Percentiles rank a stretch among this genome's conserved stretches.
These are phyloP conservation scores for Mediolabrus comicus DNA, from an alignment of 108 stramenopile genomes.

Conservation along the genomic window DNA sequence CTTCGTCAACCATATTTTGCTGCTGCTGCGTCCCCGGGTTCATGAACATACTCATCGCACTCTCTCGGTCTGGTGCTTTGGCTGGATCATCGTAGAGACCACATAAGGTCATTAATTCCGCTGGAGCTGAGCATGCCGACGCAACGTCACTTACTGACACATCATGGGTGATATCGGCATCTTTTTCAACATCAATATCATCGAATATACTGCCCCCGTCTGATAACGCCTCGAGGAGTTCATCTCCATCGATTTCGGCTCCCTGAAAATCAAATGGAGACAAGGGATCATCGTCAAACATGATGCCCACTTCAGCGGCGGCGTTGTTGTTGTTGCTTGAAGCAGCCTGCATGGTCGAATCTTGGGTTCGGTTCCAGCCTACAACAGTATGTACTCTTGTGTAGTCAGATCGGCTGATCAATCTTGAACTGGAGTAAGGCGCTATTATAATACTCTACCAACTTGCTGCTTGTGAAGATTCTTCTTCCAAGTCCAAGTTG, in stretches of 20 bases:
- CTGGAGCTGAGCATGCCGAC: not conserved
- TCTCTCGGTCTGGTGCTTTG: not conserved
- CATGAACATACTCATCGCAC: not conserved
- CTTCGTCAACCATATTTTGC: not conserved
- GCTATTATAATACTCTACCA: too few species aligned
- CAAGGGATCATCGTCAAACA: not conserved
- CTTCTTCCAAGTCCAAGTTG: too few species aligned
- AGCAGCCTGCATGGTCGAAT: too few species aligned
- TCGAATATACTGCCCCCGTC: not conserved
- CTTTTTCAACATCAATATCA: not conserved
- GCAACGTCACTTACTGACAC: not conserved
- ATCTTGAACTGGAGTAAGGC: too few species aligned
- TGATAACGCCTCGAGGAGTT: slow-evolving; percentile 3
- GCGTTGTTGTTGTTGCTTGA: too few species aligned
- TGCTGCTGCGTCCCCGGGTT: not conserved
- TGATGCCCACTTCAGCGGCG: not conserved
- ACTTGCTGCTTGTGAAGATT: too few species aligned
- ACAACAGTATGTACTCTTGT: too few species aligned
- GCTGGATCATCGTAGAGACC: not conserved
- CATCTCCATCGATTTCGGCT: not conserved
- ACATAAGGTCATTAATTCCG: not conserved
- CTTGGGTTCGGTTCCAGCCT: too few species aligned
- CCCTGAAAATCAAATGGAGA: not conserved
- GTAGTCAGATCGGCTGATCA: too few species aligned
- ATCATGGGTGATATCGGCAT: not conserved